phyloP scores from a whole-genome alignment of 1,284 basidiomycete genomes.

The Apiotrichum akiyoshidainum region DNA sequence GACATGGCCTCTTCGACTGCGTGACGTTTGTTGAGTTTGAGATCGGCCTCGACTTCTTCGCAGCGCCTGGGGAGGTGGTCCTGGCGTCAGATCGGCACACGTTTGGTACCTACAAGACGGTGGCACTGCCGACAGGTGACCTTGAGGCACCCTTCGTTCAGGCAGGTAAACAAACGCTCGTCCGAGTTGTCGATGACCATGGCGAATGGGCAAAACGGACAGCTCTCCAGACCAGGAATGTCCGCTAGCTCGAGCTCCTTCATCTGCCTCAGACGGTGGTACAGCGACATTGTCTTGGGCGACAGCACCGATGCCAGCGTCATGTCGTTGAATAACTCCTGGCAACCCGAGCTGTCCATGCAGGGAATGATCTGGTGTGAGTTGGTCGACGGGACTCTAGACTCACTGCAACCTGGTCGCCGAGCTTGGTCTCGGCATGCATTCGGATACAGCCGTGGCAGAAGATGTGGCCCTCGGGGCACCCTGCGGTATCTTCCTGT shows the following conservation, averaged over 20 bases:
- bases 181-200: conserved; percentile 71
- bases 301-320: conserved; percentile 59
- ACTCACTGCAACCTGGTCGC: conserved; percentile 47
- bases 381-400: not conserved
- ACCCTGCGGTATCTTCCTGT: conserved; percentile 77
- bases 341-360: conserved; percentile 74
- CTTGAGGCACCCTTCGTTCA: conserved; percentile 66
- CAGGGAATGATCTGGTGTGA: conserved; percentile 59
- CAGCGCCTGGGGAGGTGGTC: conserved; percentile 86
- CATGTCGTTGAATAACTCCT: conserved; percentile 62
- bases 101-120: conserved; percentile 58
- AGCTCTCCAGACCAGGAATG: conserved; percentile 64
- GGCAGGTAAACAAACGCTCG: conserved; percentile 75
- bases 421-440: conserved; percentile 49
- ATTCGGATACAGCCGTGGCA: conserved; percentile 60
- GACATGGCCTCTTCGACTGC: conserved; percentile 85
- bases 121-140: conserved; percentile 75
- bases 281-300: conserved; percentile 63
- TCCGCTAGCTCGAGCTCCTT: conserved; percentile 72
- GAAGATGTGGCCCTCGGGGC: conserved; percentile 74
- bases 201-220: conserved; percentile 77
- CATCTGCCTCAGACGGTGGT: conserved; percentile 67
- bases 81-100: conserved; percentile 42
- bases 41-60: conserved; percentile 67
- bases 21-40: conserved; percentile 67